Evolutionary conservation across 176 grass and related monocot genomes (phyloP).

Genomic region (Chloris gayana): DNA sequence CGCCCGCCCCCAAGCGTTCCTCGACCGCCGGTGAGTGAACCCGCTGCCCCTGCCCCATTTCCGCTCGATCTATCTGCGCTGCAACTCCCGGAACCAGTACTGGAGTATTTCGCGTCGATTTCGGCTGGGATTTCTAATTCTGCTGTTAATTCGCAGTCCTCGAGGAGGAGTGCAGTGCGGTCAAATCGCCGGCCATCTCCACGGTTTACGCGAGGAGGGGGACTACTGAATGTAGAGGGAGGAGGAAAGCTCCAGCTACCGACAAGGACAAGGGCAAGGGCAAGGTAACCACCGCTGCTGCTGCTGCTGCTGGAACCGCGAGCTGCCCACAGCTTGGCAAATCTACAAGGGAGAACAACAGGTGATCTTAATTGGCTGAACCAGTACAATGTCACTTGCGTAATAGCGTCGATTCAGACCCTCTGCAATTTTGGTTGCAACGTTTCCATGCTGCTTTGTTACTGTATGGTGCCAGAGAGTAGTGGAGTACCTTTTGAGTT

Average conservation of each 20-base stretch:
- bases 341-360: neutral
- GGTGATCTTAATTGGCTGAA: neutral
- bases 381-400: too few species aligned
- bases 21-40: slow-evolving; percentile 14
- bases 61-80: neutral
- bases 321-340: slow-evolving; percentile 49
- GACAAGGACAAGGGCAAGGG: neutral
- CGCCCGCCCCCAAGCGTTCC: slow-evolving; percentile 27
- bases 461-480: too few species aligned
- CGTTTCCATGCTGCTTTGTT: neutral
- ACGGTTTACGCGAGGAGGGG: slow-evolving; percentile 41
- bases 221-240: neutral
- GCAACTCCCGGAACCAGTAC: too few species aligned
- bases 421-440: neutral
- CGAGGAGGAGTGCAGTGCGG: neutral
- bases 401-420: neutral
- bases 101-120: too few species aligned
- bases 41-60: neutral
- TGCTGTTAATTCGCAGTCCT: neutral
- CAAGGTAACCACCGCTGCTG: neutral
- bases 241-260: neutral
- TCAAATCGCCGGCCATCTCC: slow-evolving; percentile 33
- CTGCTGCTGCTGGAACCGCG: slow-evolving; percentile 9
- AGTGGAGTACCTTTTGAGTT: neutral
- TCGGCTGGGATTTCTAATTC: neutral